Conservation (phyloP, 192 early-diverging fungal genomes). For the Backusella tuberculispora region DNA sequence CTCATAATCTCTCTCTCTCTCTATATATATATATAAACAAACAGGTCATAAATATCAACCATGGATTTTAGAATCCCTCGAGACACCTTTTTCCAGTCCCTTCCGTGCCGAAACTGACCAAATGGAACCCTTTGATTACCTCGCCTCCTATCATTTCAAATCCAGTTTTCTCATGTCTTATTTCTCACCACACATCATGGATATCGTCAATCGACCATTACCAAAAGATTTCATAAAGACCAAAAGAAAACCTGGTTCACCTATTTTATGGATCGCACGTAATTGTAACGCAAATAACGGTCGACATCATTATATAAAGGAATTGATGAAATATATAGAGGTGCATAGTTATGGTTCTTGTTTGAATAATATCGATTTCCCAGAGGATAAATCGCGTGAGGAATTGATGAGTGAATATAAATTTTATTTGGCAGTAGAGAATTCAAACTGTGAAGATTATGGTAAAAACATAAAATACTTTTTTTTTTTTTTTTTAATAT, state of each 20-base stretch:
- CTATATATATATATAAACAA: neutral
- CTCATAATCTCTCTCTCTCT: neutral
- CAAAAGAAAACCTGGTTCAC: neutral
- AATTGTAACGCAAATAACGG: slow-evolving; percentile 24
- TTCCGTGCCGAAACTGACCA: slow-evolving; percentile 1
- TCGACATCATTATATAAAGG: slow-evolving; percentile 12
- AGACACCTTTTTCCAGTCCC: slow-evolving; percentile 16
- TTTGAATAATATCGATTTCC: slow-evolving; percentile 20
- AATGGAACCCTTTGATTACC: slow-evolving; percentile 27
- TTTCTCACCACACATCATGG: slow-evolving; percentile 13
- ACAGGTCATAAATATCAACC: slow-evolving; percentile 1
- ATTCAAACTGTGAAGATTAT: slow-evolving; percentile 33
- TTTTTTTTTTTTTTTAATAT: too few relatives aligned
- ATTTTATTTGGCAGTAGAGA: slow-evolving; percentile 30
- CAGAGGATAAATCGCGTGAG: neutral
- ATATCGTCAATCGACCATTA: slow-evolving; percentile 23
- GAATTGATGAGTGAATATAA: slow-evolving; percentile 31
- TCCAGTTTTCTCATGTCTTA: slow-evolving; percentile 19
- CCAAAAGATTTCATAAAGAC: slow-evolving; percentile 27
- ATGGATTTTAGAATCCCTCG: slow-evolving; percentile 25
- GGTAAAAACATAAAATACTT: slow-evolving; percentile 19
- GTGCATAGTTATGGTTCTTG: slow-evolving; percentile 28
- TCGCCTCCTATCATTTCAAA: slow-evolving; percentile 27
- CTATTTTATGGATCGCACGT: slow-evolving; percentile 29
- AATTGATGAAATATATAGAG: slow-evolving; percentile 21